phyloP scores from a whole-genome alignment of 2,329 filamentous ascomycete species.

The Paracoccidioides brasiliensis region DNA sequence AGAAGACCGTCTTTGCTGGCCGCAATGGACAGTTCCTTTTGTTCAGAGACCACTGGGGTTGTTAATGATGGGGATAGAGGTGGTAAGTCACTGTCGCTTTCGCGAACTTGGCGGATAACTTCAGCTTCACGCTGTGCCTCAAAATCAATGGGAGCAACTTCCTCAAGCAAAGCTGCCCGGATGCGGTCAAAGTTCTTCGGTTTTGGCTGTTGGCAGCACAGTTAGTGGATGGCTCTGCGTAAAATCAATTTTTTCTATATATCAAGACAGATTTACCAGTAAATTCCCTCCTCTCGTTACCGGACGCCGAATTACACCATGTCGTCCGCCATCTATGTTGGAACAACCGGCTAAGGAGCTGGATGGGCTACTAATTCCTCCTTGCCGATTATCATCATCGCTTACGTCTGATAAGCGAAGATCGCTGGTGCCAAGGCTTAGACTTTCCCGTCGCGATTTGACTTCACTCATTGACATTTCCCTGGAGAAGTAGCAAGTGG shows the following conservation, averaged over 20 bases:
- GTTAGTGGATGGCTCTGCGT: background rate
- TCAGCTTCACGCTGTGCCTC: slow-evolving; percentile 87
- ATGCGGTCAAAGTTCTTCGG: slow-evolving; percentile 93
- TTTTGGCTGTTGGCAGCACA: slow-evolving; percentile 56
- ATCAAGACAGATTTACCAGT: slow-evolving; percentile 48
- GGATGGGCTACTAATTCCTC: slow-evolving; percentile 20
- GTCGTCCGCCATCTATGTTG: slow-evolving; percentile 42
- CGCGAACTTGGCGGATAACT: slow-evolving; percentile 86
- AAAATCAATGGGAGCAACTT: slow-evolving; percentile 72
- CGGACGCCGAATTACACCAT: slow-evolving; percentile 65
- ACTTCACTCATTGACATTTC: slow-evolving; percentile 36
- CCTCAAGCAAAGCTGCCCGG: slow-evolving; percentile 75
- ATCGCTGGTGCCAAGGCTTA: slow-evolving; percentile 82
- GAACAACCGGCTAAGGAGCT: slow-evolving; percentile 15
- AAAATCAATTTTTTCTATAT: background rate
- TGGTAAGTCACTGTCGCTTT: slow-evolving; percentile 59
- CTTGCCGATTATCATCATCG: slow-evolving; percentile 51
- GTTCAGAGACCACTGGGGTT: slow-evolving; percentile 36
- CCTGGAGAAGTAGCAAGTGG: slow-evolving; percentile 42
- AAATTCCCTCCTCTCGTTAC: slow-evolving; percentile 84
- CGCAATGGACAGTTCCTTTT: slow-evolving; percentile 18
- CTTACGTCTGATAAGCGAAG: slow-evolving; percentile 66
- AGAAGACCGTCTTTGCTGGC: background rate
- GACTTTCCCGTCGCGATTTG: slow-evolving; percentile 63
- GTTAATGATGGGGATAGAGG: slow-evolving; percentile 35